Evolutionary conservation across 83 land plant genomes (phyloP).

Genomic region (Picea abies): DNA sequence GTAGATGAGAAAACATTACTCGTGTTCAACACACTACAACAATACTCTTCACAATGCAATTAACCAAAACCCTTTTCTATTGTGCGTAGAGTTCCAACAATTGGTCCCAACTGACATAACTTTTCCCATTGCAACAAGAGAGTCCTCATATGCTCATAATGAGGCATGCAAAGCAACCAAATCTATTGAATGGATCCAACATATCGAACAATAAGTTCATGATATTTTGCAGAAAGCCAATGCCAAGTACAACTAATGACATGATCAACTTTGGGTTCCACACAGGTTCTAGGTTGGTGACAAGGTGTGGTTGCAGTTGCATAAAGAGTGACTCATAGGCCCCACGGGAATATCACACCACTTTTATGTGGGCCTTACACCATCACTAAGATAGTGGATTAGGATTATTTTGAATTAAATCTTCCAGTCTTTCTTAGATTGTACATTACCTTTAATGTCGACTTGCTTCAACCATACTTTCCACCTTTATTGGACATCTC

Average conservation of each 20-base stretch:
- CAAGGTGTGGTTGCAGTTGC: not conserved
- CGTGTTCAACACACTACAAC: too few species aligned
- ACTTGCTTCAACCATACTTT: not conserved
- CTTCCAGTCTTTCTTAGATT: not conserved
- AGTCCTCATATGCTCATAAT: too few species aligned
- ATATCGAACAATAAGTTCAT: not conserved
- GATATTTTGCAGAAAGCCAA: not conserved
- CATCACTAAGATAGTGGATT: not conserved
- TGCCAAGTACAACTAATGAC: not conserved
- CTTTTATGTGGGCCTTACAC: not conserved
- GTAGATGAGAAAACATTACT: too few species aligned
- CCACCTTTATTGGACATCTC: not conserved
- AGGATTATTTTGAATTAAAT: not conserved
- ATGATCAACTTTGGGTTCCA: not conserved
- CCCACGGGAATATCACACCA: not conserved
- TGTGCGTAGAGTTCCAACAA: too few species aligned
- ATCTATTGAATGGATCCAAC: too few species aligned
- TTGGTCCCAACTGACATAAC: too few species aligned
- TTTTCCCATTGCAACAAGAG: too few species aligned
- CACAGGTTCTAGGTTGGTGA: not conserved
- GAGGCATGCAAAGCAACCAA: too few species aligned
- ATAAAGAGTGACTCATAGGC: not conserved
- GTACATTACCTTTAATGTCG: not conserved
- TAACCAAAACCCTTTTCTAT: too few species aligned
- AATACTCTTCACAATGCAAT: too few species aligned